Evolutionary conservation across 2,329 filamentous ascomycete species (phyloP), one percentile per base, ranked within the genome.

Genomic region (Westerdykella ornata): DNA sequence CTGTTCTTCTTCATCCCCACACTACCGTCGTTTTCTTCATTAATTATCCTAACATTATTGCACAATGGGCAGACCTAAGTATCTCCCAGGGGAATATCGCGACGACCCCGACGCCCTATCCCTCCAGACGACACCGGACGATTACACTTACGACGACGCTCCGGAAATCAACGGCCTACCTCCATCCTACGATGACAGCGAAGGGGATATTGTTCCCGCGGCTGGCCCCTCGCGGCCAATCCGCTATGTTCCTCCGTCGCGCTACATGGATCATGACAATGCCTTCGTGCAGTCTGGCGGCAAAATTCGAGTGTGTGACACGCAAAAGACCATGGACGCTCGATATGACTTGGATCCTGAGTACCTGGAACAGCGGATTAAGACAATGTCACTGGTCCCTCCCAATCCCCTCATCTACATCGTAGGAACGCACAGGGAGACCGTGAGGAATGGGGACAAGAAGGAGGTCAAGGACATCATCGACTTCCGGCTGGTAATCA

Each of bases 31-130:
- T 15, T 34, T 29, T 32, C 20, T 39, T 33, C 46, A 15, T 38
- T 17, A 15, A 33, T 5, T 3, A 7, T 11, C 30, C 3, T 33
- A 14, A 33, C 8, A 13, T 33, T 39, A 28, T 40, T 33, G 18
- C 37, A 50, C 35, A 38, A 66, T 67, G 63, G 62, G 62, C 41
- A 55, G 46, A 42, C 41, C 57, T 11, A 47, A 37, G 14, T 41
- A 50, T 16, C 35, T 53, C 15, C 42, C 45, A 4, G 22, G 22
- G 22, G 44, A 42, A 31, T 67, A 65, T 39, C 54, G 60, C 32
- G 63, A 67, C 46, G 64, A 67, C 38, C 59, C 59, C 1, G 64
- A 68, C 33, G 57, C 65, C 7, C 53, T 67, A 1, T 67, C 64
- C 2, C 56, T 68, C 4, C 63, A 66, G 41, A 67, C 65, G 11